Percentiles rank a stretch among this genome's conserved stretches.
These are phyloP conservation scores for Aspergillus sp. DNA, from an alignment of 2,329 filamentous ascomycete species.

Conservation along the genomic window DNA sequence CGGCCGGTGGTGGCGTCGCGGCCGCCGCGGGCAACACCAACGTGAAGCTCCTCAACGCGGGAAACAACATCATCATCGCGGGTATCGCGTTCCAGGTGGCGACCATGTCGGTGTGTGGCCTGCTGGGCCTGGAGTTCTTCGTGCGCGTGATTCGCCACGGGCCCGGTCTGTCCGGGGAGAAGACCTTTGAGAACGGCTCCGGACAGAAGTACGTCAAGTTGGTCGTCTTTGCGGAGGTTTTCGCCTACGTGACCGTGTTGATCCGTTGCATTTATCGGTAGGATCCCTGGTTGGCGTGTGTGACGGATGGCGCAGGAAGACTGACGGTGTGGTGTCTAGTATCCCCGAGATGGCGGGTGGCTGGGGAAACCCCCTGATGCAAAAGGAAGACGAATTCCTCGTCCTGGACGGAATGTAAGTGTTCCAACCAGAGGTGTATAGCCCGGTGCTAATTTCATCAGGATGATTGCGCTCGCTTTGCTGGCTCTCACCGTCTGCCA, in stretches of 20 bases:
- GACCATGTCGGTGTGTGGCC: constrained; percentile 43
- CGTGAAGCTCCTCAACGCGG: constrained; percentile 41
- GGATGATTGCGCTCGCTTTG: constrained; percentile 47
- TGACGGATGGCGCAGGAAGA: not conserved
- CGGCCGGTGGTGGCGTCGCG: constrained; percentile 57
- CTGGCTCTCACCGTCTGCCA: constrained; percentile 44
- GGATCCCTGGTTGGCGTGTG: constrained; percentile 6
- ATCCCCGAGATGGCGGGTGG: constrained; percentile 52
- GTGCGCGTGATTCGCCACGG: constrained; percentile 31
- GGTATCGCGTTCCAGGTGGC: constrained; percentile 59
- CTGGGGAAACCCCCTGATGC: constrained; percentile 49
- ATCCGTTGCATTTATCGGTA: constrained; percentile 47
- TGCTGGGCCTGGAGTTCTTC: constrained; percentile 46
- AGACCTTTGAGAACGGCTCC: constrained; percentile 13
- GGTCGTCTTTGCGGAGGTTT: constrained; percentile 27
- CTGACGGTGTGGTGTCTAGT: constrained; percentile 23
- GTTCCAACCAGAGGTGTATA: not conserved
- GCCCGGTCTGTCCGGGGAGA: constrained; percentile 25
- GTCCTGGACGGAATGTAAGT: constrained; percentile 50
- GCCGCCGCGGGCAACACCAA: constrained; percentile 47
- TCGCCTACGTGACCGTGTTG: constrained; percentile 41
- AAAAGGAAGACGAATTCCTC: constrained; percentile 48
- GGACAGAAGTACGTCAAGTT: constrained; percentile 22
- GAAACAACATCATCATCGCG: constrained; percentile 57
- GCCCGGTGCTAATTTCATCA: constrained; percentile 17